phyloP scores from a whole-genome alignment of 768 basidiomycete species.

The Porpolomopsis calyptriformis region DNA sequence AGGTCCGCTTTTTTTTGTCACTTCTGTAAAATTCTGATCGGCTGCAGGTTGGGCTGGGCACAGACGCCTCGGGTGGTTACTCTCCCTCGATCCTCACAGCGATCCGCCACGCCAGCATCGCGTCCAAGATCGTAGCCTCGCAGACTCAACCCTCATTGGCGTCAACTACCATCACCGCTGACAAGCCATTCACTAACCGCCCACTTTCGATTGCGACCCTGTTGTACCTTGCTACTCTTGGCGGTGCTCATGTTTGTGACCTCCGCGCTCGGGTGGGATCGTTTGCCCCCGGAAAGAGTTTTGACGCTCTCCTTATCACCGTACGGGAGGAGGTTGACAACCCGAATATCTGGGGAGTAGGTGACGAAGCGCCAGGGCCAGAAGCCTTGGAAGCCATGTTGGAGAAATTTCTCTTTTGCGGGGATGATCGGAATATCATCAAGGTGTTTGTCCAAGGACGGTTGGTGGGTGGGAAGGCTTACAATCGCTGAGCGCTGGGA shows the following conservation, averaged over 20 bases:
- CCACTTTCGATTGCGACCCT: slow-evolving; percentile 67
- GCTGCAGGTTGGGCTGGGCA: slow-evolving; percentile 84
- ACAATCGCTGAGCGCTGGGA: too few relatives aligned
- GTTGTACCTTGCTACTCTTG: slow-evolving; percentile 83
- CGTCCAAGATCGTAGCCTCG: slow-evolving; percentile 61
- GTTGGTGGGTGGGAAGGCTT: slow-evolving; percentile 59
- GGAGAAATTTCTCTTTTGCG: slow-evolving; percentile 79
- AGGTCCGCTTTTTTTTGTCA: too few relatives aligned
- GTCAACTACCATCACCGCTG: background rate
- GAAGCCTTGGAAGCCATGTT: slow-evolving; percentile 45
- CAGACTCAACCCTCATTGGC: slow-evolving; percentile 6
- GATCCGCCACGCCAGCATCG: slow-evolving; percentile 66
- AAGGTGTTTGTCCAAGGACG: slow-evolving; percentile 78
- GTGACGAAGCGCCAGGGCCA: slow-evolving; percentile 12
- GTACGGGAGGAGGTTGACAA: slow-evolving; percentile 43
- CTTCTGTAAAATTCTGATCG: background rate
- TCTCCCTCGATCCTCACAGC: slow-evolving; percentile 67
- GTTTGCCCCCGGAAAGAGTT: slow-evolving; percentile 72
- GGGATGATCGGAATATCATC: slow-evolving; percentile 76
- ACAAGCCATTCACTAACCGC: slow-evolving; percentile 35
- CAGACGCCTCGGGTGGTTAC: slow-evolving; percentile 86
- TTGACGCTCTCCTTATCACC: slow-evolving; percentile 77
- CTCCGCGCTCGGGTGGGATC: slow-evolving; percentile 62
- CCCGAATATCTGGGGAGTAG: slow-evolving; percentile 44
- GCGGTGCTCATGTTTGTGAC: slow-evolving; percentile 78